Evolutionary conservation across 768 basidiomycete species (phyloP).

Genomic region (Wakefieldia striispora): DNA sequence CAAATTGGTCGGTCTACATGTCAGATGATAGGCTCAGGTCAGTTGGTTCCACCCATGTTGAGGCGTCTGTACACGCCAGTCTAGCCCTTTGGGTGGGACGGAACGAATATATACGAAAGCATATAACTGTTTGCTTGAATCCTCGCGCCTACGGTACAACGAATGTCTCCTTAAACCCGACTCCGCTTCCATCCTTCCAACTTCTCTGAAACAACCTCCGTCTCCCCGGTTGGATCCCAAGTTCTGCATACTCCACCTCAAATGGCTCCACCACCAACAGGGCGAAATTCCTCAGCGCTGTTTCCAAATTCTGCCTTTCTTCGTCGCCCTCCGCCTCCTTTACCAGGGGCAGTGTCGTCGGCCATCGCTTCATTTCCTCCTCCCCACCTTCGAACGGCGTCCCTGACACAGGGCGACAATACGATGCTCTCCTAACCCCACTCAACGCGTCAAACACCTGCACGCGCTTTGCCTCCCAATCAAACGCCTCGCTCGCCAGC

Average conservation of each 20-base stretch:
- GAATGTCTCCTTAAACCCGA: conserved; percentile 55
- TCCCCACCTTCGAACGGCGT: conserved; percentile 46
- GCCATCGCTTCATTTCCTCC: conserved; percentile 55
- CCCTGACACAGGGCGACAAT: conserved; percentile 70
- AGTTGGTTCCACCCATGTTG: conserved; percentile 28
- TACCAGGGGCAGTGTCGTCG: conserved; percentile 33
- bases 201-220: conserved; percentile 54
- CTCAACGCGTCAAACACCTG: conserved; percentile 60
- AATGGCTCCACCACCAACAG: conserved; percentile 69
- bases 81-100: no score
- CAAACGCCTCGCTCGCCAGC: conserved; percentile 35
- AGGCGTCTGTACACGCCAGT: no score
- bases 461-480: conserved; percentile 65
- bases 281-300: conserved; percentile 65
- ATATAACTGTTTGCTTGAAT: no score
- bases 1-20: no score
- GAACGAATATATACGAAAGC: no score
- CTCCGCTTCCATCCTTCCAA: conserved; percentile 24
- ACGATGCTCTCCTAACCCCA: conserved; percentile 64
- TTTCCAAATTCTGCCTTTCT: conserved; percentile 46
- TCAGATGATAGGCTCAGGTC: conserved; percentile 68
- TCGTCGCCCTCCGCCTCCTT: conserved; percentile 43
- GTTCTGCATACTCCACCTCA: conserved; percentile 66
- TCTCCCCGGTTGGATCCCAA: conserved; percentile 56
- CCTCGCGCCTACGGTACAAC: conserved; percentile 51